Percentiles rank a stretch among this genome's conserved stretches.
These are phyloP conservation scores for Peronospora tabacina DNA, from an alignment of 352 stramenopile genomes.

Conservation along the genomic window DNA sequence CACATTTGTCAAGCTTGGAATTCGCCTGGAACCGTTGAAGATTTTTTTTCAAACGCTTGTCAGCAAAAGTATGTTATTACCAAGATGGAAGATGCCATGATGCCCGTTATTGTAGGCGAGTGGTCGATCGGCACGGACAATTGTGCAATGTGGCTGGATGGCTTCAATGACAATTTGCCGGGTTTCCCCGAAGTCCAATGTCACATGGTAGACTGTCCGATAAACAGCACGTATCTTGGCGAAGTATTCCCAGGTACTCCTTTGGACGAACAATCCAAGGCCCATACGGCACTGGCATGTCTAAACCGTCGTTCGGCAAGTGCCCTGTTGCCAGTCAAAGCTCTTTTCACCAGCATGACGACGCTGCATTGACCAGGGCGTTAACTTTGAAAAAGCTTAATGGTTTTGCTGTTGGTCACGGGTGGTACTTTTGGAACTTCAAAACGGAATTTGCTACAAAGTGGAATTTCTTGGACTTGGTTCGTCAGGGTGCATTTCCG, in stretches of 20 bases:
- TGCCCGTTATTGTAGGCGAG: constrained; percentile 93
- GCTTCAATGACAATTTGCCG: constrained; percentile 87
- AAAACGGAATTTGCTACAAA: constrained; percentile 87
- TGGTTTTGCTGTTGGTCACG: constrained; percentile 86
- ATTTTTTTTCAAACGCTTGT: constrained; percentile 91
- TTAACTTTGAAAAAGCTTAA: constrained; percentile 91
- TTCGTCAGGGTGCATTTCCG: constrained; percentile 51
- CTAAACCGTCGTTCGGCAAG: constrained; percentile 82
- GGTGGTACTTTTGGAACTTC: constrained; percentile 96
- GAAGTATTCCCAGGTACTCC: constrained; percentile 86
- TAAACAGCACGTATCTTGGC: constrained; percentile 87
- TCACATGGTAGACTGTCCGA: constrained; percentile 73
- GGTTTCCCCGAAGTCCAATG: constrained; percentile 89
- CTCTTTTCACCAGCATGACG: constrained; percentile 76
- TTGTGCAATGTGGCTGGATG: constrained; percentile 83
- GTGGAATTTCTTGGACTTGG: constrained; percentile 86
- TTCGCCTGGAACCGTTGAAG: constrained; percentile 53
- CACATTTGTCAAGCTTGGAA: constrained; percentile 94
- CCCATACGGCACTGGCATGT: constrained; percentile 72
- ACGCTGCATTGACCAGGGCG: constrained; percentile 64
- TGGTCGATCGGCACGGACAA: constrained; percentile 89
- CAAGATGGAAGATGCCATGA: constrained; percentile 89
- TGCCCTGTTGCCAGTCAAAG: constrained; percentile 84
- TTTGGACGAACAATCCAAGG: constrained; percentile 84
- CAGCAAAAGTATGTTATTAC: constrained; percentile 85